phyloP scores from a whole-genome alignment of 192 early-diverging fungal species.

The Umbelopsis sp. region DNA sequence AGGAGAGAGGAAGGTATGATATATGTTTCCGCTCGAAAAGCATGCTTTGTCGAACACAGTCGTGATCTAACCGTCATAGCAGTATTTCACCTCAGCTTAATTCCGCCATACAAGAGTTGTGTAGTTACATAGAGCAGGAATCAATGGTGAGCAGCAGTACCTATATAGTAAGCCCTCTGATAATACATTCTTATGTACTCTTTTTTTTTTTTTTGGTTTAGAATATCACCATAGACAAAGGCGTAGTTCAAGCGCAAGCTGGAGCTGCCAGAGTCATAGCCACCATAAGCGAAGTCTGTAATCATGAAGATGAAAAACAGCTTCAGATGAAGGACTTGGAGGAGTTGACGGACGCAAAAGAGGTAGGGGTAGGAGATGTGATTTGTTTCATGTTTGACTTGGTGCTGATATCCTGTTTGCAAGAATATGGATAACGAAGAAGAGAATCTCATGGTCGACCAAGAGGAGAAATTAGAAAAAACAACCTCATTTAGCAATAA shows the following conservation, averaged over 20 bases:
- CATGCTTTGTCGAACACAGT: neutral
- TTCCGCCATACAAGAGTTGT: neutral
- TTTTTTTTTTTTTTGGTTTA: too few species aligned
- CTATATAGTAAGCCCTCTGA: neutral
- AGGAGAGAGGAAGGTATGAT: slow-evolving; percentile 15
- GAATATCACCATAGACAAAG: slow-evolving; percentile 32
- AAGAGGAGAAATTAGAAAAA: neutral
- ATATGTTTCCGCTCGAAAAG: neutral
- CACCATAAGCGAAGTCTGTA: neutral
- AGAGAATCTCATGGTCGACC: neutral
- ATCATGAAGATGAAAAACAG: slow-evolving; percentile 10
- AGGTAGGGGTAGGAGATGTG: neutral
- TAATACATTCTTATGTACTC: neutral
- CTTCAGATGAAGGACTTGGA: slow-evolving; percentile 12
- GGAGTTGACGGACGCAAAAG: neutral
- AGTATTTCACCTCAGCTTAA: neutral
- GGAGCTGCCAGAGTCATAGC: neutral
- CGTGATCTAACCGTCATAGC: neutral
- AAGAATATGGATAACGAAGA: neutral
- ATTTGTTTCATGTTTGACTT: neutral
- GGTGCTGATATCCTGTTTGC: neutral
- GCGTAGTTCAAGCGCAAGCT: slow-evolving; percentile 20
- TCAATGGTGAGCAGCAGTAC: neutral
- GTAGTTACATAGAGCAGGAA: neutral
- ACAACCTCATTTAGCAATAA: neutral